Percentiles rank a stretch among this genome's conserved stretches.
phyloP scores from a whole-genome alignment of 2,329 filamentous ascomycete species.

The Akanthomyces muscarius region DNA sequence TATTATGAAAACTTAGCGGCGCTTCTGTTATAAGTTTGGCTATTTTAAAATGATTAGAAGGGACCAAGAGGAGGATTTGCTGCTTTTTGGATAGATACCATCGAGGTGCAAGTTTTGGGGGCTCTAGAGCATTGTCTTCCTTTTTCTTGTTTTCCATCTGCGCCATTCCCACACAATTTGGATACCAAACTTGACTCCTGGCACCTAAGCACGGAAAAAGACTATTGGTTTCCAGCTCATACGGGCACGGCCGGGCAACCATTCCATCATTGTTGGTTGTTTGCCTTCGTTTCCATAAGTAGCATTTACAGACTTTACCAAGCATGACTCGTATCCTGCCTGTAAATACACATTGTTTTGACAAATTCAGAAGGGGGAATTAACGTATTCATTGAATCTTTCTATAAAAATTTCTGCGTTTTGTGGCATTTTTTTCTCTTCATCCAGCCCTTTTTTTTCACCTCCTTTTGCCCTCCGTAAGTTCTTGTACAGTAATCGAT shows the following conservation, averaged over 20 bases:
- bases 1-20: not conserved
- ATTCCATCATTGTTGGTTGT: not conserved
- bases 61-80: not conserved
- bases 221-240: not conserved
- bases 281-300: not conserved
- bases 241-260: not conserved
- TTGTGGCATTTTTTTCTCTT: slow-evolving; percentile 2
- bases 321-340: not conserved
- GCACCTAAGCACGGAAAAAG: not conserved
- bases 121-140: not conserved
- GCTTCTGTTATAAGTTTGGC: not conserved
- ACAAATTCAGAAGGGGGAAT: not conserved
- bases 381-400: slow-evolving; percentile 13
- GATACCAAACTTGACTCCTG: not conserved
- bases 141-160: not conserved
- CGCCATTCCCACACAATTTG: not conserved
- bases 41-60: not conserved
- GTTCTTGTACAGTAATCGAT: slow-evolving; percentile 12
- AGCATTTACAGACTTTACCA: not conserved
- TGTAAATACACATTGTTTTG: not conserved
- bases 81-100: slow-evolving; percentile 8
- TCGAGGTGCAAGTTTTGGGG: not conserved
- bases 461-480: not conserved
- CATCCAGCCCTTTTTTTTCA: not conserved
- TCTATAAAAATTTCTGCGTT: slow-evolving; percentile 5